Evolutionary conservation across 345 rosid genomes (phyloP).

Genomic region (Diplotaxis tenuifolia): DNA sequence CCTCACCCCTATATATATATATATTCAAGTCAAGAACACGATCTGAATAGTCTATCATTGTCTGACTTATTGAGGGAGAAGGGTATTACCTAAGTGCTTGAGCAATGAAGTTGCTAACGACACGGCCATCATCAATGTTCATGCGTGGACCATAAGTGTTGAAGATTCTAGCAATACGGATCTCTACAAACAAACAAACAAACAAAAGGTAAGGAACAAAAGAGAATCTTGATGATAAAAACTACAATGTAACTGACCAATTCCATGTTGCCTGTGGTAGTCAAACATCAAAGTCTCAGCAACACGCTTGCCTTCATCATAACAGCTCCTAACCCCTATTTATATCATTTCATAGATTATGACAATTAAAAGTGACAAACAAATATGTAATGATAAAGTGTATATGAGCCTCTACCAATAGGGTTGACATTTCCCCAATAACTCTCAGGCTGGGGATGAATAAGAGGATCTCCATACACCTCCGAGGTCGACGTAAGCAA

Average conservation of each 20-base stretch:
- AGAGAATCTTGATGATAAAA: background rate
- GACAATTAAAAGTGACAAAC: background rate
- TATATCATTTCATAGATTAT: constrained; percentile 24
- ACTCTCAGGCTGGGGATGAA: constrained; percentile 91
- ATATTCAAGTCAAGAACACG: constrained; percentile 1
- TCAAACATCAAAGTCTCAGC: constrained; percentile 98
- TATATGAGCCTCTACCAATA: constrained; percentile 51
- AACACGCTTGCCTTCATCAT: constrained; percentile 97
- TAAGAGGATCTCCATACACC: constrained; percentile 93
- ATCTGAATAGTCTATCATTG: background rate
- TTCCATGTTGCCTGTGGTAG: constrained; percentile 95
- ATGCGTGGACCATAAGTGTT: constrained; percentile 98
- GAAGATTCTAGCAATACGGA: constrained; percentile 97
- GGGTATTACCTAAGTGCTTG: constrained; percentile 81
- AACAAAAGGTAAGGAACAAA: background rate
- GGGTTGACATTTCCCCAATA: constrained; percentile 99
- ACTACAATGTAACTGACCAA: constrained; percentile 45
- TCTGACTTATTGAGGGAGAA: background rate
- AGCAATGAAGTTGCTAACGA: constrained; percentile 99
- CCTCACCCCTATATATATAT: constrained; percentile 62
- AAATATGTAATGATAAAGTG: background rate
- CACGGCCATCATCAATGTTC: constrained; percentile 99
- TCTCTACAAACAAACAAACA: constrained; percentile 47
- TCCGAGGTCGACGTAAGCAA: constrained; percentile 95
- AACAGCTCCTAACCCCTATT: constrained; percentile 90